Evolutionary conservation across 2,329 filamentous ascomycete species (phyloP), one percentile per base, ranked within the genome.

Genomic region (Botryotinia calthae): DNA sequence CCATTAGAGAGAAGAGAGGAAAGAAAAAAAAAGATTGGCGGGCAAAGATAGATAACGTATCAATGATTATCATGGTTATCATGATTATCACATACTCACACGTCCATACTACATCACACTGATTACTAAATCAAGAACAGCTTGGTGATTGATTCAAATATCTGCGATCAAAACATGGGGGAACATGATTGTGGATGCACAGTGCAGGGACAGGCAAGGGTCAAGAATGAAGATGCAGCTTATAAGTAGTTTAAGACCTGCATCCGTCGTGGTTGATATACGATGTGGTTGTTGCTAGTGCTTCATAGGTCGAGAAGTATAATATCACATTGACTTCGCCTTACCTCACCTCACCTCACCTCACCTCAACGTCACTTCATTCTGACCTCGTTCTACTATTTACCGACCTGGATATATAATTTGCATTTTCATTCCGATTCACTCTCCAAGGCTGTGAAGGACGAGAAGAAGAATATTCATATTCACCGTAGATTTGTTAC

Each of bases 41-140:
- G 37, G 22, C 37, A 40, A 16, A 42, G 59, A 62, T 44, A 63
- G 40, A 63, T 63, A 63, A 63, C 61, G 61, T 63, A 28, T 63
- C 61, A 63, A 44, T 37, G 37, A 37, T 37, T 37, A 7, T 37
- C 37, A 44, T 42, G 18, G 22, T 44, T 10, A 31, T 63, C 37
- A 44, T 42, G 18, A 28, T 44, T 10, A 31, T 63, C 18, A 28
- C 40, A 20, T 4, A 12, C 25, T 9, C n/a, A 10, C 16, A 28
- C 37, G 20, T 14, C 1, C 31, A 22, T 28, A 4, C 37, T n/a
- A 18, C 44, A 51, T 25, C 14, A n/a, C 40, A 51, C 37, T n/a
- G 54, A 51, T 66, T 51, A 54, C 63, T 1, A n/a, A 37, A 51
- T 66, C 31, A 20, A 54, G 46, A n/a, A 37, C 40, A 31, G 59